Base-by-base conservation (phyloP, 2,329 filamentous ascomycete genomes). In the Calonectria pteridis region DNA sequence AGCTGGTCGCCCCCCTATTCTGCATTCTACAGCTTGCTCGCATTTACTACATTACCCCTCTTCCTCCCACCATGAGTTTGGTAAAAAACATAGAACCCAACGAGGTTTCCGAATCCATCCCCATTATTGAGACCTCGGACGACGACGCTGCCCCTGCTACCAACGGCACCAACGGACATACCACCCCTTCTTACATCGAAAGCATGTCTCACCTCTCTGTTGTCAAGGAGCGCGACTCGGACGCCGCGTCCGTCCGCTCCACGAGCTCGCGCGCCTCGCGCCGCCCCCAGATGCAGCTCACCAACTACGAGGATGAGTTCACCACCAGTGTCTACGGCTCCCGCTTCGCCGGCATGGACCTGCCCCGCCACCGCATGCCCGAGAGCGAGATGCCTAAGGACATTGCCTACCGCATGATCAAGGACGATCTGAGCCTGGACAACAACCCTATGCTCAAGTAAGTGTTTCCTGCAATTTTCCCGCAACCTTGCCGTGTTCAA, bases 351-450 rank as follows among this genome's bases (percentile, higher is more conserved):
- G 90, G 91, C 37, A 88, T 94, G 82, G 95, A 98, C 81, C 88
- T 98, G 51, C 95, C 96, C 33, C 91, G 90, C 82, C 88, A 94
- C 82, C 93, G 95, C 86, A 98, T 98, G 91, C 95, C 96, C 1
- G 95, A 98, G 80, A 81, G 86, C 26, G 94, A 97, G 85, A 98
- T 98, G 96, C 96, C 96, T 55, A 92, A 91, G 79, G 94, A 98
- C 78, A 91, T 98, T 67, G 96, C 96, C n/a, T 98, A 98, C 85
- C 93, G 95, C 63, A 94, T 98, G 94, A 98, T 98, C 89, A 96
- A 95, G 88, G 96, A 98, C 84, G 95, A 98, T 82, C 88, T 98
- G 77, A 97, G 94, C 76, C 88, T 98, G 67, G 96, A 98, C 83
- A 95, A 95, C 70, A 97, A 96, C 79, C 95, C 95, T 11, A 96